Evolutionary conservation across 495 filamentous ascomycete species (phyloP), one percentile per base, ranked within the genome.

Genomic region (Parathielavia hyrcaniae): DNA sequence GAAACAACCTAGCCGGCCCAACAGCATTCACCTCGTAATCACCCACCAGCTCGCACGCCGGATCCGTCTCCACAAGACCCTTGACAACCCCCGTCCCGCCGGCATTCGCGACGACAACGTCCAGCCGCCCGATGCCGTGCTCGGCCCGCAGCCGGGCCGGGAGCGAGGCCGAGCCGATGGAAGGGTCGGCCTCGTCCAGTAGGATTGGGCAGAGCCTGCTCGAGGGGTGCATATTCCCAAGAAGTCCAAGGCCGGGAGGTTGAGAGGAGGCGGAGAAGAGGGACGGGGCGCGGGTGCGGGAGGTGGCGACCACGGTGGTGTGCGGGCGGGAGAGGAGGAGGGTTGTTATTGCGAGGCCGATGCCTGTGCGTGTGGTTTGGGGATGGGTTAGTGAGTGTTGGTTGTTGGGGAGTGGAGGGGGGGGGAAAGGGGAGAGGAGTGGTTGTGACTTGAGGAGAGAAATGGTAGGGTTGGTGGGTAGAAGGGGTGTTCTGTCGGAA

Each of bases 71-170:
- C 22, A 59, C 23, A 2, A 69, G 49, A 22, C 23, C n/a, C 7
- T 57, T 47, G 54, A 67, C 65, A 23, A 64, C 60, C 19, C 57
- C 22, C 2, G 60, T 58, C 9, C 75, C 64, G 8, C 73, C 79
- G 2, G 79, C 77, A 57, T 82, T 82, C 50, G 79, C 76, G 35
- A 83, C 70, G 6, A 82, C 69, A n/a, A 78, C 66, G 63, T 82
- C 76, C 26, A 83, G 55, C 19, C 62, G 41, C 8, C 51, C 55
- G 61, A 82, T 69, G 13, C 62, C 68, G 30, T 58, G 48, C 5
- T 55, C 36, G 1, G 12, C 17, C 0, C 22, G 43, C 39, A 70
- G 57, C 30, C 73, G 61, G 11, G 56, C 30, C 16, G 58, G 36
- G 5, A 75, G 62, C 8, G 61, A 58, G 36, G 69, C 49, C 3